phyloP scores from a whole-genome alignment of 78 protist genomes.

The slime mould (Dictyostelium discoideum) region dicty_2.7 NC_007091.3:940501-941000 shows the following conservation, averaged over 20 bases:
- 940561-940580: slow-evolving; percentile 61
- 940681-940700: slow-evolving; percentile 85
- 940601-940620: slow-evolving; percentile 81
- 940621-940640: slow-evolving; percentile 87
- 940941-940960: slow-evolving; percentile 73
- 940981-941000: slow-evolving; percentile 78
- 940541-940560: slow-evolving; percentile 48
- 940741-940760: slow-evolving; percentile 85
- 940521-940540: slow-evolving; percentile 81
- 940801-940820: slow-evolving; percentile 88
- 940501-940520: slow-evolving; percentile 61
- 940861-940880: slow-evolving; percentile 91
- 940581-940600: slow-evolving; percentile 43
- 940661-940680: slow-evolving; percentile 87
- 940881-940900: slow-evolving; percentile 86
- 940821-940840: slow-evolving; percentile 81
- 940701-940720: slow-evolving; percentile 81
- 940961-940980: slow-evolving; percentile 83
- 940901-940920: slow-evolving; percentile 87
- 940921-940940: slow-evolving; percentile 85
- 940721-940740: slow-evolving; percentile 92
- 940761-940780: slow-evolving; percentile 73
- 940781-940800: slow-evolving; percentile 84
- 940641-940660: slow-evolving; percentile 85
- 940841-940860: slow-evolving; percentile 87